A percentile compares a stretch with the other conserved stretches of the same genome.
phyloP scores from a whole-genome alignment of 306 rosid genomes.

The Parietaria judaica region DNA sequence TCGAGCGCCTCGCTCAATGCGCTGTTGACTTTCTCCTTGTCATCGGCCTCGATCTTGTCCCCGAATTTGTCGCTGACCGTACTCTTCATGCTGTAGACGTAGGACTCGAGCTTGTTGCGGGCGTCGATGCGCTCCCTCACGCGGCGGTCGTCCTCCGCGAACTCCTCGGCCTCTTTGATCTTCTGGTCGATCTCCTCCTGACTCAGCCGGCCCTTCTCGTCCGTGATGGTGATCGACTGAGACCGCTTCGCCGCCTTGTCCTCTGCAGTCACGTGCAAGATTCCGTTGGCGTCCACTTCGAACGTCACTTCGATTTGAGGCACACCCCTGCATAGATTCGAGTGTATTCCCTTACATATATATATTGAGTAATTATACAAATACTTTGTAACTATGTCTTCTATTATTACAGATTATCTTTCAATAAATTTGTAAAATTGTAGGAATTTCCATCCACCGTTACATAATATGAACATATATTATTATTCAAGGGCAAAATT shows the following conservation, averaged over 20 bases:
- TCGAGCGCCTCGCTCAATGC: slow-evolving; percentile 34
- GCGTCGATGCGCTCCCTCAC: slow-evolving; percentile 28
- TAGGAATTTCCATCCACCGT: no score
- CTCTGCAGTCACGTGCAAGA: slow-evolving; percentile 33
- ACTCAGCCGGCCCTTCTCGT: slow-evolving; percentile 38
- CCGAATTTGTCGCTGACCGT: slow-evolving; percentile 16
- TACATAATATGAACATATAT: no score
- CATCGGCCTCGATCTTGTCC: slow-evolving; percentile 7
- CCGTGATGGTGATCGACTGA: slow-evolving; percentile 30
- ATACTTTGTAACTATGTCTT: not conserved
- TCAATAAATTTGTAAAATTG: no score
- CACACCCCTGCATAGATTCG: slow-evolving; percentile 21
- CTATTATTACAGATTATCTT: not conserved
- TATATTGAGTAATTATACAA: not conserved
- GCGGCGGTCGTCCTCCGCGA: slow-evolving; percentile 30
- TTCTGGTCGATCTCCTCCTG: slow-evolving; percentile 34
- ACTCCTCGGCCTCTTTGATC: slow-evolving; percentile 40
- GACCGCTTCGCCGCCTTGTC: slow-evolving; percentile 34
- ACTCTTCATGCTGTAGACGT: slow-evolving; percentile 26
- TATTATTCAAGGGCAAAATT: no score
- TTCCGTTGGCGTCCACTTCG: slow-evolving; percentile 39
- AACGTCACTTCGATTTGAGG: slow-evolving; percentile 43
- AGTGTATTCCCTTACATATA: not conserved
- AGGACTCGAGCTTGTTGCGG: slow-evolving; percentile 25
- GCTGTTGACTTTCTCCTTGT: slow-evolving; percentile 24